Evolutionary conservation across 352 stramenopile species (phyloP), one percentile per base, ranked within the genome.

Genomic region (Globisporangium alternatum): DNA sequence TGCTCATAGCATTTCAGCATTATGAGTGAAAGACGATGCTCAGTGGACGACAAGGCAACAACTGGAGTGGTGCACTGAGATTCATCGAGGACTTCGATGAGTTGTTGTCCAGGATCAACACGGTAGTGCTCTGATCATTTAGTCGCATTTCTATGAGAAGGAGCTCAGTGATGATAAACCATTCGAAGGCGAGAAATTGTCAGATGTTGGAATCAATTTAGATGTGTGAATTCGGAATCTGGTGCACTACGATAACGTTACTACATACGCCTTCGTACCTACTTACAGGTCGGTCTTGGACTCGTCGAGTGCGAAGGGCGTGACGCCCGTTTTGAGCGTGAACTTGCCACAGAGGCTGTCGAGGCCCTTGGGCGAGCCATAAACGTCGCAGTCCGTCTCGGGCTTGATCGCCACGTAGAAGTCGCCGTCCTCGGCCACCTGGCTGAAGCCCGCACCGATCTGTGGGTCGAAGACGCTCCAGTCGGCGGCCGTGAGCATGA

Each of bases 361-460:
- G 22, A 66, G 61, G 17, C 48, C 22, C 35, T 56, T 55, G 35
- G 45, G 56, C 58, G 48, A 44, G 64, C 64, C 66, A 66, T 83
- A 77, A 30, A 80, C 70, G 41, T 78, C 64, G 45, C 77, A 85
- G 49, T 75, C 65, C 13, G 77, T 89, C 57, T 86, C 76, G n/a
- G 75, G 74, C 60, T 86, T 86, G 70, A 90, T 69, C 15, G 75
- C 69, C 37, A 90, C 66, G 43, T 81, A 67, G 63, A 80, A 90
- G 33, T 86, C 75, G 45, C 75, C 78, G 45, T 78, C 71, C 60
- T 86, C 75, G 15, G 67, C 73, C 21, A 83, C 67, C 30, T 68
- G 68, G 35, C 74, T 77, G 48, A 90, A 77, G 0, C 77, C 77
- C 45, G 76, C 45, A 41, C 79, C 81, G 39, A 90, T 85, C 60